Base-by-base conservation (phyloP, 495 filamentous ascomycete genomes). In the Annulohypoxylon nitens region DNA sequence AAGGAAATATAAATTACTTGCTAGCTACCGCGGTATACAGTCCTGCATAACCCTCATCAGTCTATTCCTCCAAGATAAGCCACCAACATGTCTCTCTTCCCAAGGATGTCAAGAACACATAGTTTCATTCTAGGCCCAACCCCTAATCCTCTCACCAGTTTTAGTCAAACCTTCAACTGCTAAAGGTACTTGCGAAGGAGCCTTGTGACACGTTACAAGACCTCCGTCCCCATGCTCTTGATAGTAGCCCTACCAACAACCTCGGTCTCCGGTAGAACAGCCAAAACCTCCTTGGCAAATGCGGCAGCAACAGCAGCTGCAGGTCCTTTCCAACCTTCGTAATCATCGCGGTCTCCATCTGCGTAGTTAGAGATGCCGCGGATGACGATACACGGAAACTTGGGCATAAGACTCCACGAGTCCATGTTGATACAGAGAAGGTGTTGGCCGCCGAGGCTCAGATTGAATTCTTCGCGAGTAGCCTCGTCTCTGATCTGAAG, bases 331-430 rank as follows among this genome's bases (percentile, higher is more conserved):
- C 48, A 53, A 11, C 23, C 48, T 11, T 53, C 23, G 14, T 47
- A 47, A 3, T 18, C 5, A 12, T 53, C 23, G 7, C 20, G 16
- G 9, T 53, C 18, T 26, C 6, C 16, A 26, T 53, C 48, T 25
- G 48, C 48, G 30, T 53, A 53, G 20, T 53, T 12, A 18, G 23
- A 53, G 48, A 53, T 53, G 11, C 48, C 48, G 9, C 48, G 48
- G 23, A 53, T 53, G 9, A 53, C 48, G 11, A 53, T 53, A 18
- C 48, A 53, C 11, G 48, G 48, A 26, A 53, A 26, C 6, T 53
- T 53, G 20, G 16, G 7, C 48, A 53, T 53, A 9, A 53, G 23
- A 3, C 20, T 18, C 9, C 5, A 8, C 4, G 0, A 23, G 10
- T 53, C 48, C 48, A 12, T 53, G 4, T 53, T 2, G 25, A 53